phyloP scores from a whole-genome alignment of 2,329 filamentous ascomycete species.

The Cryphonectria carpinicola region DNA sequence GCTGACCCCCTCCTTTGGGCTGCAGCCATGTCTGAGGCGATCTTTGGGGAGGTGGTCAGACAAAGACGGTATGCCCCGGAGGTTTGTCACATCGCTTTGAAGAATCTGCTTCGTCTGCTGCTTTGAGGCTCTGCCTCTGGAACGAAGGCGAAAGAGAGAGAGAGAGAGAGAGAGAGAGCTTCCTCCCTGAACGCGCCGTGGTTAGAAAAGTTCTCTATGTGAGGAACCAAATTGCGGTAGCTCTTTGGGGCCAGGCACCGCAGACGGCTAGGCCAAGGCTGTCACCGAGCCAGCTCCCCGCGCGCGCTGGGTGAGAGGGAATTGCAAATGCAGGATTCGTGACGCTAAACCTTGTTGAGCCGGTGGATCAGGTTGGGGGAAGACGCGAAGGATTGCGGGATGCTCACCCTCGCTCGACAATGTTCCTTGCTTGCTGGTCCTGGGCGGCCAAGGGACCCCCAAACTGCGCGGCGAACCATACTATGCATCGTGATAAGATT shows the following conservation, averaged over 20 bases:
- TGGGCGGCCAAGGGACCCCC: neutral
- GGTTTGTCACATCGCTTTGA: neutral
- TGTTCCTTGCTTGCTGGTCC: neutral
- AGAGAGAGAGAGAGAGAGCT: neutral
- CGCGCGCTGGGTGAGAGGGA: neutral
- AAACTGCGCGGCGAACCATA: neutral
- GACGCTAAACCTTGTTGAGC: neutral
- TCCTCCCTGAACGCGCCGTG: neutral
- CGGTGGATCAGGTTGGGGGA: conserved; percentile 4
- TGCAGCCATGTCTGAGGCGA: conserved; percentile 6
- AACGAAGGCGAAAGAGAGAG: neutral
- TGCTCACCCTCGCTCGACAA: neutral
- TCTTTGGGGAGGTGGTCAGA: neutral
- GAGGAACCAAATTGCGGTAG: neutral
- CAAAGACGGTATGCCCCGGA: neutral
- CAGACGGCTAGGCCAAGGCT: neutral
- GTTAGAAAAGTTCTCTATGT: neutral
- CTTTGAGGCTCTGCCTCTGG: neutral
- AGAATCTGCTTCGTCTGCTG: neutral
- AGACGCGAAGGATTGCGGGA: conserved; percentile 10
- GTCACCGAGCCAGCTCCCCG: neutral
- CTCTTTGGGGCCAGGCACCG: neutral
- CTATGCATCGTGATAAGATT: neutral
- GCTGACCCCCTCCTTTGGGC: neutral
- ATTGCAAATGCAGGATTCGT: conserved; percentile 1